Percentiles rank a stretch among this genome's conserved stretches.
Evolutionary conservation across 2,329 filamentous ascomycete species (phyloP).

Genomic region (Ophiostoma ips): DNA sequence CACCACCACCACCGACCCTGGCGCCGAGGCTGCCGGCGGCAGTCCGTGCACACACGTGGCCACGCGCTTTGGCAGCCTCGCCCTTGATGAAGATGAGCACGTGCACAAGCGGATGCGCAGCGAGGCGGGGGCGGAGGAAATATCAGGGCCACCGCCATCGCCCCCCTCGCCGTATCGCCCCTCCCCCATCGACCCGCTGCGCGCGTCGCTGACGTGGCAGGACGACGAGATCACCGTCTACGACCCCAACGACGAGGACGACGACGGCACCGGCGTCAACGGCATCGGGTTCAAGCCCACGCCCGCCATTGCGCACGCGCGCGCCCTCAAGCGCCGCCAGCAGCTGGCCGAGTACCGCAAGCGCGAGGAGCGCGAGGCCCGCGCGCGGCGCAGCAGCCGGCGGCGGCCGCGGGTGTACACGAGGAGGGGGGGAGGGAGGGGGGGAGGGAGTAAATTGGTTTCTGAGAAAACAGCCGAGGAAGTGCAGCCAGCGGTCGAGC

Average conservation of each 20-base stretch:
- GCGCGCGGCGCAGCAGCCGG: constrained; percentile 39
- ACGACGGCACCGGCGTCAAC: constrained; percentile 54
- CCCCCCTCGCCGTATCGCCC: no score
- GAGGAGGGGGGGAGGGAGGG: background rate
- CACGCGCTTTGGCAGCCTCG: constrained; percentile 37
- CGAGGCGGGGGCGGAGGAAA: background rate
- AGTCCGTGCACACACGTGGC: constrained; percentile 41
- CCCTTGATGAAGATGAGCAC: constrained; percentile 17
- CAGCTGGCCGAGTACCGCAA: constrained; percentile 50
- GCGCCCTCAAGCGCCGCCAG: constrained; percentile 41
- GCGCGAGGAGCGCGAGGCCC: constrained; percentile 46
- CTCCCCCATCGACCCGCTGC: constrained; percentile 32
- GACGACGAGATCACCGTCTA: constrained; percentile 56
- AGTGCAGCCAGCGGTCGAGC: no score
- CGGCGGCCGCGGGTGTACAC: constrained; percentile 19
- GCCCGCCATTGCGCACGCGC: constrained; percentile 42
- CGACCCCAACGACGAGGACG: constrained; percentile 49
- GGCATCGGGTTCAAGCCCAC: constrained; percentile 54
- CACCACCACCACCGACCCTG: background rate
- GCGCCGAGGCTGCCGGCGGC: constrained; percentile 27
- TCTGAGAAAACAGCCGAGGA: background rate
- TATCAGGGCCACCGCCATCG: no score
- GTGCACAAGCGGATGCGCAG: constrained; percentile 8
- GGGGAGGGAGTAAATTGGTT: no score
- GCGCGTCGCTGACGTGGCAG: constrained; percentile 51